phyloP scores from a whole-genome alignment of 768 basidiomycete species.

The Lentinula aciculospora region DNA sequence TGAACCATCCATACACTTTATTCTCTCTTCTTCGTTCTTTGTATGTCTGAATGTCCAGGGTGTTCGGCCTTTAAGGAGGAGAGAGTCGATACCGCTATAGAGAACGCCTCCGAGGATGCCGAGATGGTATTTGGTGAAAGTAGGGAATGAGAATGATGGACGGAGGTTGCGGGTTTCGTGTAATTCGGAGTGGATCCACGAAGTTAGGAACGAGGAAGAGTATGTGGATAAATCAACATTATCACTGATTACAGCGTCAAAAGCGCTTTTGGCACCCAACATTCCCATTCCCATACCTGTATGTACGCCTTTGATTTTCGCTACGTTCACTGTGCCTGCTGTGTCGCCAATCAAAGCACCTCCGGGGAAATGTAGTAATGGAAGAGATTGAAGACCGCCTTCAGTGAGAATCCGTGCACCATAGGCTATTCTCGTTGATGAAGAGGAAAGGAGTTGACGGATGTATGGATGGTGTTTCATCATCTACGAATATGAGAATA shows the following conservation, averaged over 20 bases:
- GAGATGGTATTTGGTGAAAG: slow-evolving; percentile 21
- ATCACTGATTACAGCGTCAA: slow-evolving; percentile 41
- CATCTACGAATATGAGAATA: too few species aligned
- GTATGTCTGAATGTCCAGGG: slow-evolving; percentile 90
- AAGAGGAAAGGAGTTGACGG: slow-evolving; percentile 65
- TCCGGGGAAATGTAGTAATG: slow-evolving; percentile 81
- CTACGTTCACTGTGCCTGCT: slow-evolving; percentile 93
- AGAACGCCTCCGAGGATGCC: slow-evolving; percentile 84
- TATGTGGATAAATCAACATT: slow-evolving; percentile 2
- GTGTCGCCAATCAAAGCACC: slow-evolving; percentile 94
- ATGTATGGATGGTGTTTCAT: slow-evolving; percentile 98
- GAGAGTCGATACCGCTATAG: slow-evolving; percentile 85
- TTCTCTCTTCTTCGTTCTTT: slow-evolving; percentile 25
- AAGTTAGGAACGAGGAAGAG: slow-evolving; percentile 47
- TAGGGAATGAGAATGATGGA: slow-evolving; percentile 73
- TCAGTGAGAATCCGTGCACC: slow-evolving; percentile 89
- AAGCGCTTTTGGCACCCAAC: slow-evolving; percentile 90
- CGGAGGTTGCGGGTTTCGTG: slow-evolving; percentile 88
- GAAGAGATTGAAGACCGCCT: slow-evolving; percentile 90
- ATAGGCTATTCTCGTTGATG: slow-evolving; percentile 69
- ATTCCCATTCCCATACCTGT: slow-evolving; percentile 99
- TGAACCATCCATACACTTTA: slow-evolving; percentile 5
- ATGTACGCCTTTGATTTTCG: slow-evolving; percentile 98
- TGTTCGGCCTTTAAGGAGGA: slow-evolving; percentile 77
- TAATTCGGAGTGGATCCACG: slow-evolving; percentile 85